A percentile compares a stretch with the other conserved stretches of the same genome.
Conservation (phyloP, 495 filamentous ascomycete genomes). For the Aspergillus ellipticus region DNA sequence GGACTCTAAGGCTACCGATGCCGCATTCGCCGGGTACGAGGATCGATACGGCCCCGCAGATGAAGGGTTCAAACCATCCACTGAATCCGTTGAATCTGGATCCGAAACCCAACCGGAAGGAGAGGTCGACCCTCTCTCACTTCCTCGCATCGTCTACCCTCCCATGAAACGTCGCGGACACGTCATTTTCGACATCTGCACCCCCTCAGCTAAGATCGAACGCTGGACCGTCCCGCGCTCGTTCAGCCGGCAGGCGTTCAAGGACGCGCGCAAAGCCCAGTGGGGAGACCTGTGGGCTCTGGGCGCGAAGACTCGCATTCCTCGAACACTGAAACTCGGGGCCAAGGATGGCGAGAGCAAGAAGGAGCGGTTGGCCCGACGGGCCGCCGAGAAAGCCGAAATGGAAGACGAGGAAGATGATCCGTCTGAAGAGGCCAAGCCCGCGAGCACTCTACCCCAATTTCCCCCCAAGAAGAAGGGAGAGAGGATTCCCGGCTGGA, state of each 20-base stretch:
- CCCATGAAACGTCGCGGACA: conserved; percentile 86
- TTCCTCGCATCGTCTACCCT: conserved; percentile 73
- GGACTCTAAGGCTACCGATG: conserved; percentile 40
- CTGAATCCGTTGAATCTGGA: not conserved
- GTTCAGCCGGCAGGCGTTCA: conserved; percentile 75
- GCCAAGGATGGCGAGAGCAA: conserved; percentile 54
- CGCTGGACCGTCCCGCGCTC: conserved; percentile 88
- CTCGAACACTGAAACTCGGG: conserved; percentile 58
- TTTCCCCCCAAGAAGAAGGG: conserved; percentile 35
- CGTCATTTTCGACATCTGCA: conserved; percentile 87
- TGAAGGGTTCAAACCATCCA: conserved; percentile 2
- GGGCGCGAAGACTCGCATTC: conserved; percentile 80
- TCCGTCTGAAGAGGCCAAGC: conserved; percentile 8
- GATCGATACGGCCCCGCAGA: conserved; percentile 16
- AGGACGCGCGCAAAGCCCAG: conserved; percentile 80
- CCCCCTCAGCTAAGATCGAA: conserved; percentile 79
- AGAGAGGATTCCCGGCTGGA: conserved; percentile 43
- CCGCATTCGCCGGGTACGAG: conserved; percentile 52
- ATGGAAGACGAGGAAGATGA: conserved; percentile 28
- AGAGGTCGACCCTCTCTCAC: conserved; percentile 58
- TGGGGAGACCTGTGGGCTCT: conserved; percentile 98
- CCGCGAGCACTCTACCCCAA: conserved; percentile 35
- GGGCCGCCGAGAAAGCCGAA: conserved; percentile 29
- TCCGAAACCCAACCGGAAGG: not conserved
- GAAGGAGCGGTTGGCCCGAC: conserved; percentile 41